Base-by-base conservation (phyloP, 1,284 basidiomycete genomes). In the Thecaphora thlaspeos region DNA sequence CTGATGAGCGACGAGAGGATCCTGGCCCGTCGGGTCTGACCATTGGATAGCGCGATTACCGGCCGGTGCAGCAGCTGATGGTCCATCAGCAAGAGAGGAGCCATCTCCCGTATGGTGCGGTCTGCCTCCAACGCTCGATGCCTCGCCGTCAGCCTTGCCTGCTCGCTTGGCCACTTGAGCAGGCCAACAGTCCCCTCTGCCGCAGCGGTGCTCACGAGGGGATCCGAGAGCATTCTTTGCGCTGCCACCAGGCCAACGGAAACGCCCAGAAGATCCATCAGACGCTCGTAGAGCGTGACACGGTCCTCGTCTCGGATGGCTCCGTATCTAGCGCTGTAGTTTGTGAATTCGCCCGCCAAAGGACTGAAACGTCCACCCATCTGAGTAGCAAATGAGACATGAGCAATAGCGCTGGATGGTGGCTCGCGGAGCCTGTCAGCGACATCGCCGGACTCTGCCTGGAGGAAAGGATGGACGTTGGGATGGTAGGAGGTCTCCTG, bases 11-110 rank as follows among this genome's bases (percentile, higher is more conserved):
- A 89, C 61, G 86, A 85, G 2, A 89, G 82, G 41, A 98, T 89
- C 44, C 92, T 82, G 4, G 91, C 91, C 22, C 91, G 81, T 34
- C 94, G 80, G 19, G 88, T 95, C 81, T 98, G 94, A 0, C 94
- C 94, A 67, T 94, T 94, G 60, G 88, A 90, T 45, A 97, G 86
- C 82, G 62, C 85, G 82, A 79, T 71, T 8, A 71, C 47, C 2
- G 70, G 69, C 18, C 64, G 51, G 28, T 67, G 41, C 0, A 77
- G 52, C 17, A 77, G 43, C n/a, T 70, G 45, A 22, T 63, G 45
- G 12, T 46, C 55, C 21, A 77, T 55, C 15, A 55, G 41, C 23
- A 77, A 26, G 0, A 70, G 46, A 1, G 71, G 68, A 1, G 71
- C 73, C 37, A 63, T 56, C 18, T 38, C 17, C 4, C 44, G 44